Evolutionary conservation across 495 filamentous ascomycete genomes (phyloP).

Genomic region (Hypoxylon fuscum): DNA sequence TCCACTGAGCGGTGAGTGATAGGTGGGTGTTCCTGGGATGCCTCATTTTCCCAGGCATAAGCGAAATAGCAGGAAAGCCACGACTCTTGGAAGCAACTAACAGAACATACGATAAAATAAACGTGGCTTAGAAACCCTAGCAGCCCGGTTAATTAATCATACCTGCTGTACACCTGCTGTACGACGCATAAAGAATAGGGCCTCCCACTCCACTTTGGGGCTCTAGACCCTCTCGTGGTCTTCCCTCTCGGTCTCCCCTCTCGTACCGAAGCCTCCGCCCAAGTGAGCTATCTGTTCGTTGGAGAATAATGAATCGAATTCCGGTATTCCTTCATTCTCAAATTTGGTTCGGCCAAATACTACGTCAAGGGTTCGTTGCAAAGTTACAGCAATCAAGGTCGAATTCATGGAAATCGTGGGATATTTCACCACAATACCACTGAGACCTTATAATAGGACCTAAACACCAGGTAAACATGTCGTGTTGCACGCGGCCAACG

Average conservation of each 20-base stretch:
- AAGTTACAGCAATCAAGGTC: neutral
- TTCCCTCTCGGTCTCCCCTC: neutral
- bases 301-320: neutral
- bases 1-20: too few relatives aligned
- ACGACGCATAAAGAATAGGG: conserved; percentile 19
- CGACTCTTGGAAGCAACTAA: neutral
- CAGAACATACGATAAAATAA: neutral
- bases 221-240: neutral
- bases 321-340: conserved; percentile 9
- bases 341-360: conserved; percentile 27
- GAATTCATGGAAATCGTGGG: conserved; percentile 9
- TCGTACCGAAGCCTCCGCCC: too few relatives aligned
- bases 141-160: conserved; percentile 20
- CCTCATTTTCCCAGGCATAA: neutral
- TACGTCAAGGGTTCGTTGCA: conserved; percentile 6
- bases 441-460: conserved; percentile 22
- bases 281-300: conserved; percentile 8
- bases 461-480: conserved; percentile 32
- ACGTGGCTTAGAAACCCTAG: conserved; percentile 14
- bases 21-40: too few relatives aligned
- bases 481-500: conserved; percentile 9
- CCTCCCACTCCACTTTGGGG: conserved; percentile 27
- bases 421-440: conserved; percentile 18
- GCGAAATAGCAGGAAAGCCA: conserved; percentile 8
- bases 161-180: conserved; percentile 23